These are phyloP conservation scores for Kodamaea kakaduensis DNA, from an alignment of 805 yeast species.

Conservation along the genomic window DNA sequence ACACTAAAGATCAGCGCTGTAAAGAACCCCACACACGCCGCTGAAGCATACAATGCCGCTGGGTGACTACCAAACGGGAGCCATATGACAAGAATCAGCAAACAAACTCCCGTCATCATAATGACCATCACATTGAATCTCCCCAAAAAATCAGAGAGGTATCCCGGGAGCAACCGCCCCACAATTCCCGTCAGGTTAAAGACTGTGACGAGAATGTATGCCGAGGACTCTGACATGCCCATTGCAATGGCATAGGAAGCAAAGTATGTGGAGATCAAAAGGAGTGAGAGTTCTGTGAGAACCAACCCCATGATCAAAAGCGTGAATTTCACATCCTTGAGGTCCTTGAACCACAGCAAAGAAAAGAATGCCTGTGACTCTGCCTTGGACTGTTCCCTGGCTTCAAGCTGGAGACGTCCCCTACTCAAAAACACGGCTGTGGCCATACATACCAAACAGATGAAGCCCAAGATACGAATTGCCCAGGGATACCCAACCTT, in stretches of 20 bases:
- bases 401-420: slow-evolving; percentile 12
- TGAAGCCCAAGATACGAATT: slow-evolving; percentile 25
- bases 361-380: slow-evolving; percentile 27
- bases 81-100: slow-evolving; percentile 57
- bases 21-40: slow-evolving; percentile 54
- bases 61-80: slow-evolving; percentile 53
- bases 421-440: slow-evolving; percentile 15
- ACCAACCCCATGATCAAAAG: slow-evolving; percentile 39
- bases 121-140: slow-evolving; percentile 52
- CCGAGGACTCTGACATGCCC: slow-evolving; percentile 42
- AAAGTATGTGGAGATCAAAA: slow-evolving; percentile 50
- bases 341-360: slow-evolving; percentile 1
- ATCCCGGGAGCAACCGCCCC: slow-evolving; percentile 56
- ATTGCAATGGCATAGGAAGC: slow-evolving; percentile 53
- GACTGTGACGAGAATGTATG: slow-evolving; percentile 44
- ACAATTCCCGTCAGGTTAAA: slow-evolving; percentile 44
- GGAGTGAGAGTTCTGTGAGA: slow-evolving; percentile 48
- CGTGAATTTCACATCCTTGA: slow-evolving; percentile 32
- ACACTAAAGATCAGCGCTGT: slow-evolving; percentile 60
- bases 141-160: slow-evolving; percentile 51
- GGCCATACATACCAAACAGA: slow-evolving; percentile 15
- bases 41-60: slow-evolving; percentile 47
- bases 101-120: slow-evolving; percentile 42
- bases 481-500: slow-evolving; percentile 60
- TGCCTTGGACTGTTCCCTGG: neutral